Evolutionary conservation across 192 early-diverging fungal species (phyloP), one percentile per base, ranked within the genome.

Genomic region (Lobosporangium transversale): DNA sequence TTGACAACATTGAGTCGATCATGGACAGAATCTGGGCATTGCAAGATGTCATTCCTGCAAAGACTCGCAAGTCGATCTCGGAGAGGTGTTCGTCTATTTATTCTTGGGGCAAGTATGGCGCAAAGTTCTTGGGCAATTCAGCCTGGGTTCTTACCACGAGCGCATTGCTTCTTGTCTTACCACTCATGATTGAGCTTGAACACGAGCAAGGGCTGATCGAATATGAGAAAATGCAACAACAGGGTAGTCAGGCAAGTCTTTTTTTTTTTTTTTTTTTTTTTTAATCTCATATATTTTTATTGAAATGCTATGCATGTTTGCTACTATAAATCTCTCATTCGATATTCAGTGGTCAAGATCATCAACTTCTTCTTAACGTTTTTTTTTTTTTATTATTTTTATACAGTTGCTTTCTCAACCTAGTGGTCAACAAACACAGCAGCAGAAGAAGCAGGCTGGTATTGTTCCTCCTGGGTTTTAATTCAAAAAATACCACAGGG

Each of bases 111-210:
- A 79, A 69, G 47, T 68, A 81, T 37, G 84, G 87, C 30, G 79
- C 85, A 31, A 81, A 82, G 27, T 84, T 93, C 70, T 82, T 89
- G 24, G 94, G 94, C 30, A 94, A 93, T 81, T 87, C 88, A 21
- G 86, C 90, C 27, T 97, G 96, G 96, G 89, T 97, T 8, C 70
- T 96, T 17, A 92, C 94, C 14, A 97, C 94, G 17, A 89, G 87
- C 40, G 94, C 92, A 45, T 71, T 96, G 66, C 80, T 97, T 5
- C 79, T 97, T 20, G 86, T 92, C 48, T 70, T 96, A 61, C 96
- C 96, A 37, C 83, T 97, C 50, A 93, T 92, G 9, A 78, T 94
- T 48, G 96, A 96, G 79, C 79, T 94, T 21, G 94, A 95, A 79
- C 88, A 90, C 61, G 96, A 97, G 54, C 87, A 91, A 70, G 90